Evolutionary conservation across 306 rosid genomes (phyloP), one percentile per base, ranked within the genome.

Genomic region (Amphicarpaea edgeworthii): DNA sequence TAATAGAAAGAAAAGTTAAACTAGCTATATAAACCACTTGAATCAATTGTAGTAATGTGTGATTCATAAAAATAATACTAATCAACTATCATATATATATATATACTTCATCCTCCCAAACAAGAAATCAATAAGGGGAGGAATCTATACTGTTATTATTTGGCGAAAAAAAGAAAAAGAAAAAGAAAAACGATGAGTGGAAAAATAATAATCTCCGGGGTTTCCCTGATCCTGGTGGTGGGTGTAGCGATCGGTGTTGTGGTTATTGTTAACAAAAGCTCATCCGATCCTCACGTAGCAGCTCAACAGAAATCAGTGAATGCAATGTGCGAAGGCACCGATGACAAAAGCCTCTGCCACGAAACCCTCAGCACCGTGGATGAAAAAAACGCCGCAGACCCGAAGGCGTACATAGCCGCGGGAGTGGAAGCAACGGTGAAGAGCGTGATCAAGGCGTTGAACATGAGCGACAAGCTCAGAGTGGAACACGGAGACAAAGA

Each of bases 181-280:
- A 14, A 6, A 2, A 61, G 0, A 68, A 83, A 43, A 84, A 60
- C 21, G 16, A 1, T 77, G 87, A 64, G 26, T 0, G 82, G 85
- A 2, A 91, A 88, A 82, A 32, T 82, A 2, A 4, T 86, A 5
- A 32, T 84, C 1, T 85, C 96, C 3, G 81, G 79, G 8, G 61
- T 91, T 42, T 89, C 93, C 70, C 23, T 93, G 15, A 81, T 93
- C 47, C 87, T 94, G 0, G 86, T 91, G 12, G 93, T 91, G 14
- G 96, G 97, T 14, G 93, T 88, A 11, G 92, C 77, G 4, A 63
- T 88, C 1, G 93, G 91, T 1, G 78, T 89, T 0, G 87, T 85
- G 0, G 87, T 83, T 0, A 67, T 83, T 0, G 85, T 87, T 12
- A 66, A 54, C 59, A 83, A 14, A 7, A 26, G 1, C 11, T 1